These are phyloP conservation scores for Leccinum longicurvipes DNA, from an alignment of 768 basidiomycete genomes.

Conservation along the genomic window DNA sequence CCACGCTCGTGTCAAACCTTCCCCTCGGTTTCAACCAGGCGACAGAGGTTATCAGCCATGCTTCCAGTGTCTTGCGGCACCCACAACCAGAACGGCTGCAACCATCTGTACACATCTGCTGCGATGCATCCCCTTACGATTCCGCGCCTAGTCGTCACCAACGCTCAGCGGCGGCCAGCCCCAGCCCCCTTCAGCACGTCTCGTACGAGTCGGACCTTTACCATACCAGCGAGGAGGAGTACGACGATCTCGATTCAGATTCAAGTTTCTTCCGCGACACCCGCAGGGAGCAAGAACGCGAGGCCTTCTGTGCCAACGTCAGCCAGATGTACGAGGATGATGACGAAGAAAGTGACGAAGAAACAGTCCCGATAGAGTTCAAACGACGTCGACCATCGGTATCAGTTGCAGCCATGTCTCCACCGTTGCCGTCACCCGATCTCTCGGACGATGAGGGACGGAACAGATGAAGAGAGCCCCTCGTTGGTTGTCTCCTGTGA, in stretches of 20 bases:
- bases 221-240: slow-evolving; percentile 29
- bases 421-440: slow-evolving; percentile 21
- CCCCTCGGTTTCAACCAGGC: slow-evolving; percentile 32
- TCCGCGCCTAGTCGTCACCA: slow-evolving; percentile 21
- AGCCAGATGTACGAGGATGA: slow-evolving; percentile 32
- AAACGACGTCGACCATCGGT: slow-evolving; percentile 35
- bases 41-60: slow-evolving; percentile 20
- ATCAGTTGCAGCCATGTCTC: slow-evolving; percentile 26
- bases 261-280: slow-evolving; percentile 35
- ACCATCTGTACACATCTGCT: slow-evolving; percentile 19
- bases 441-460: slow-evolving; percentile 14
- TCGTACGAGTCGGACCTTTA: slow-evolving; percentile 30
- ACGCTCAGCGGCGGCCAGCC: slow-evolving; percentile 36
- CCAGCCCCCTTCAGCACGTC: slow-evolving; percentile 38
- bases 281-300: slow-evolving; percentile 21
- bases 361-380: slow-evolving; percentile 32
- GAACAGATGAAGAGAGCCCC: slow-evolving; percentile 7
- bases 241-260: slow-evolving; percentile 32
- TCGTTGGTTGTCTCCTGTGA: neutral
- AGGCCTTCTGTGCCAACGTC: slow-evolving; percentile 29
- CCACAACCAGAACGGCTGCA: slow-evolving; percentile 32
- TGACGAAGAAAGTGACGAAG: slow-evolving; percentile 38
- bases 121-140: slow-evolving; percentile 26
- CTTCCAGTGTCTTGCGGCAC: slow-evolving; percentile 20
- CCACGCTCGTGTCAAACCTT: slow-evolving; percentile 33